Evolutionary conservation across 345 rosid genomes (phyloP), one percentile per base, ranked within the genome.

Genomic region (Schrenkiella parvula): DNA sequence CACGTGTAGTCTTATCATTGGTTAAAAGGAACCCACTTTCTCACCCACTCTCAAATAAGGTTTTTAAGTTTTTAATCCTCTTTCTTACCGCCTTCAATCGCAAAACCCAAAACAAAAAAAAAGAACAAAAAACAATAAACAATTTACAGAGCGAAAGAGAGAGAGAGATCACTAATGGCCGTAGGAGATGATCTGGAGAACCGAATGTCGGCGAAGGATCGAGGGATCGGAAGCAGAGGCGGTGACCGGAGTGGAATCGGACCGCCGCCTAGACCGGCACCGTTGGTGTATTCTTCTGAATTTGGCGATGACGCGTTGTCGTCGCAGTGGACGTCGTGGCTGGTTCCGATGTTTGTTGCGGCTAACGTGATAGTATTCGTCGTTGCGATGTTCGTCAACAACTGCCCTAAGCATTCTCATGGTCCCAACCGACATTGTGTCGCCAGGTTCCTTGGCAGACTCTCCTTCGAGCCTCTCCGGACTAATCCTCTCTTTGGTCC

Each of bases 401-500:
- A 91, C 71, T 91, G 98, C 42, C 96, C 95, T 4, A 70, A 80
- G 37, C 79, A 90, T 71, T 25, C 70, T 21, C 66, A 15, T 52
- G 77, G 73, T 50, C 11, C 69, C 13, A 78, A 73, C 14, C 85
- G 82, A 3, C 75, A 66, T 34, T 93, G 98, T 62, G 88, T 88
- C 42, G 90, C 90, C 3, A 80, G 39, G 62, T 88, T 93, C 72
- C 88, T 91, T 9, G 93, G 95, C 3, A 85, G 97, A 59, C 68
- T 91, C 75, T 91, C 98, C 1, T 93, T 93, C 39, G 85, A 93
- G 85, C 91, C 97, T 58, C 73, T 88, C 71, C 84, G 80, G 11
- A 82, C 56, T 64, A 93, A 91, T 67, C 98, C 97, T 53, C 88
- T 91, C 52, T 87, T 91, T 44, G 97, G 98, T 31, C 96, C 97